Evolutionary conservation across 1,139 yeast genomes (phyloP), one percentile per base, ranked within the genome.

Genomic region (Saccharomyces hybrid): DNA sequence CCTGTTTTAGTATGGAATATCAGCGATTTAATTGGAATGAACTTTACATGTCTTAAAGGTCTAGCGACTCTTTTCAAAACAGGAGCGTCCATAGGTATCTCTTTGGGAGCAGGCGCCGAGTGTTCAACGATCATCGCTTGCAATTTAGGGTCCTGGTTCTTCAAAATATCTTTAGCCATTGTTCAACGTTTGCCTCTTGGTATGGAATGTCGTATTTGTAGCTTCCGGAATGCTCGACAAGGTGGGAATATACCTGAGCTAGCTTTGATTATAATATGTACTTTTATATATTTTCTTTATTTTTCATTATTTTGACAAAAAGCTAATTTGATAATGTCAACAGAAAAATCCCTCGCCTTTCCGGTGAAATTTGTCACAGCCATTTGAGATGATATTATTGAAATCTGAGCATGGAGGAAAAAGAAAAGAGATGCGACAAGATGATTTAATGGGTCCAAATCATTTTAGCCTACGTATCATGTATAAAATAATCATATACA

Each of bases 1-100:
- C 70, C 69, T 53, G 68, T 60, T 51, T 70, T 68, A 48, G 75
- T 66, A 56, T 62, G 68, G 51, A 70, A 75, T 4, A 69, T 68
- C 32, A 69, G 62, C 32, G 73, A 67, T 50, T 73, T 74, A 5
- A 73, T 67, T 4, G 78, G 77, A 25, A 74, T 66, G 53, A 70
- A 61, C 53, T 69, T 69, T 13, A 74, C 73, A 56, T 71, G 75
- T 62, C 78, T 71, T 28, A 73, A 58, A 2, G 78, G 78, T 63
- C 77, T 69, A 5, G 71, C 75, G 1, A 73, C 76, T 56, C 77
- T 63, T 51, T 62, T 65, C 55, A 73, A 47, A 31, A 28, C 50
- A 3, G 54, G 54, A 13, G 59, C 63, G 23, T 59, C 66, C 2
- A 56, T 52, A 5, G 56, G 51, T 38, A 64, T 60, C 47, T 60